These are phyloP conservation scores for Thelephora ganbajun DNA, from an alignment of 768 basidiomycete species.

Conservation along the genomic window DNA sequence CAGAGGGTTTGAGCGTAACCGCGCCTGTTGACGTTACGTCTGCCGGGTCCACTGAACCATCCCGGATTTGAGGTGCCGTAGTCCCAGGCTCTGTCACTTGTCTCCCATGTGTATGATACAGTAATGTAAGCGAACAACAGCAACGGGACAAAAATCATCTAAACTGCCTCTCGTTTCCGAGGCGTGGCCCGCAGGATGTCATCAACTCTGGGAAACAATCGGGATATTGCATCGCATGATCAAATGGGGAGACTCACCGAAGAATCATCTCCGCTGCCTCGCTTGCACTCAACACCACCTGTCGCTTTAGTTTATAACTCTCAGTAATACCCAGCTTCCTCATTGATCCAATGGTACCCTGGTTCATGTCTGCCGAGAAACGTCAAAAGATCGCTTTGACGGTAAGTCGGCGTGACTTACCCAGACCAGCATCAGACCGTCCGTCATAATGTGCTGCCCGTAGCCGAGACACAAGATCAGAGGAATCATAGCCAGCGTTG, in stretches of 20 bases:
- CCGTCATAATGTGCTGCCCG: slow-evolving; percentile 94
- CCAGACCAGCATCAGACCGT: slow-evolving; percentile 70
- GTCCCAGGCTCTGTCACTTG: not conserved
- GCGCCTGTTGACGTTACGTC: not conserved
- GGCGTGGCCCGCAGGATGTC: slow-evolving; percentile 83
- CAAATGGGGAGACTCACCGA: slow-evolving; percentile 34
- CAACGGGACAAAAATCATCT: slow-evolving; percentile 9
- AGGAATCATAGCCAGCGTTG: slow-evolving; percentile 97
- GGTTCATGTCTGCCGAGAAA: slow-evolving; percentile 61
- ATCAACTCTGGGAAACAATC: slow-evolving; percentile 48
- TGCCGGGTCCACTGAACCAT: no score
- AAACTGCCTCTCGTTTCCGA: slow-evolving; percentile 72
- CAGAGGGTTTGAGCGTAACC: no score
- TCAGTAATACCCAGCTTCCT: slow-evolving; percentile 79
- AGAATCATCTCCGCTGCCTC: slow-evolving; percentile 99
- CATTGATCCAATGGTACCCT: slow-evolving; percentile 83
- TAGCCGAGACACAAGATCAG: slow-evolving; percentile 80
- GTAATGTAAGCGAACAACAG: not conserved
- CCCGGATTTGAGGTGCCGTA: not conserved
- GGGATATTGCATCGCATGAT: not conserved
- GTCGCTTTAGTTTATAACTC: slow-evolving; percentile 93
- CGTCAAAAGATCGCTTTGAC: not conserved
- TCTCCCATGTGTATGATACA: not conserved
- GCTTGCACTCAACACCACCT: slow-evolving; percentile 86
- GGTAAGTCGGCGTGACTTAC: slow-evolving; percentile 33